These are phyloP conservation scores for Austropuccinia psidii DNA, from an alignment of 1,284 basidiomycete genomes.

Conservation along the genomic window DNA sequence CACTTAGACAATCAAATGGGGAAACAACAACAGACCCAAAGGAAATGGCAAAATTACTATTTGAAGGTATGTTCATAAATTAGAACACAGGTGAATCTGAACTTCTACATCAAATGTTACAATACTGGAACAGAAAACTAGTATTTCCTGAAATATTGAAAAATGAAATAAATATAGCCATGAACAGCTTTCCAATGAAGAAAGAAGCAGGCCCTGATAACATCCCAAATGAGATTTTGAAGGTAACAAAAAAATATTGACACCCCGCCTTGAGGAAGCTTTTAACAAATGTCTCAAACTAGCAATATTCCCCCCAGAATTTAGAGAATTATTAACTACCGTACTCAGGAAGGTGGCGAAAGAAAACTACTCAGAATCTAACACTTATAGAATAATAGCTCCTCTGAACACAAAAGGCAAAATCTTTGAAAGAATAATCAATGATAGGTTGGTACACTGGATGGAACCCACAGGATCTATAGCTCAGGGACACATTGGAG, in stretches of 20 bases:
- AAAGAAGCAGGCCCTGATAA: background rate
- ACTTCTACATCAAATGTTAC: background rate
- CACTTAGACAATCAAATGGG: background rate
- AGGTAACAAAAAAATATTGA: background rate
- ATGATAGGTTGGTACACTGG: background rate
- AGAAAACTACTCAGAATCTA: background rate
- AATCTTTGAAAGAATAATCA: conserved; percentile 16
- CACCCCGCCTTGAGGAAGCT: background rate
- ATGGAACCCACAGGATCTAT: background rate
- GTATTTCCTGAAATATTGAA: too few relatives aligned
- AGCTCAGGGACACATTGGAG: background rate
- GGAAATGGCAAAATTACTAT: background rate
- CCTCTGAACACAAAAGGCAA: background rate
- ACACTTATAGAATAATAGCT: background rate
- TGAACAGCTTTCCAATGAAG: background rate
- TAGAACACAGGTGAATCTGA: background rate
- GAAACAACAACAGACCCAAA: background rate
- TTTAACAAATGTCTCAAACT: background rate
- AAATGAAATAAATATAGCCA: background rate
- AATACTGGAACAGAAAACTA: too few relatives aligned
- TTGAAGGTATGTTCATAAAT: conserved; percentile 1
- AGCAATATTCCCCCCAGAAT: background rate
- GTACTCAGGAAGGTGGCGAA: background rate
- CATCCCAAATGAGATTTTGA: conserved; percentile 2
- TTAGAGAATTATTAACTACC: background rate